Evolutionary conservation across 192 early-diverging fungal species (phyloP), one percentile per base, ranked within the genome.

Genomic region (Coemansia sp.): DNA sequence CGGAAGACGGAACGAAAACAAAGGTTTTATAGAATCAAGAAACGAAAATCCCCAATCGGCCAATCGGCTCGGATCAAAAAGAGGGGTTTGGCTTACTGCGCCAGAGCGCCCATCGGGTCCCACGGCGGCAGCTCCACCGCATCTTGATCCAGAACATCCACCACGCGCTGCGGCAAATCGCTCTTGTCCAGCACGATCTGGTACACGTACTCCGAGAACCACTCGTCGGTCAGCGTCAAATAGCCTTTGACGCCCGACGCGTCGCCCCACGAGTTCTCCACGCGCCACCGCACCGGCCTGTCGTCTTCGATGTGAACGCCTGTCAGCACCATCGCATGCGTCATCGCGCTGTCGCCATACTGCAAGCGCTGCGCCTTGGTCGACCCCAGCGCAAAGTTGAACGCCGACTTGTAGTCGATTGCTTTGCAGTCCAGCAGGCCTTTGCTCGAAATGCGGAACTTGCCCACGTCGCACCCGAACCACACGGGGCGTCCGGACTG

Each of bases 121-220:
- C 86, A 92, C 38, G 89, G 87, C 22, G 87, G 88, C 52, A 92
- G 82, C 50, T 89, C 86, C 8, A 76, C 69, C 3, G 89, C 87
- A 3, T 87, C 73, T 57, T 87, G 79, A 54, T 88, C 61, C 4
- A 92, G 77, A 7, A 92, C 77, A 52, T 80, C 86, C 47, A 89
- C 65, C 19, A 86, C 77, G 11, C 86, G 70, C 41, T 86, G 63
- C 4, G 89, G 86, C 9, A 87, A 71, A 45, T 86, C 84, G 39
- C 53, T 54, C 77, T 89, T 91, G 47, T 91, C 86, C 11, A 92
- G 67, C 27, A 92, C 91, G 54, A 92, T 83, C 79, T 90, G 90
- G 82, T 92, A 92, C 7, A 92, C 87, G 81, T 84, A 92, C 73
- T 91, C 85, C 27, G 67, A 72, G 68, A 92, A 92, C 91, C 91